Percentiles rank a stretch among this genome's conserved stretches.
These are phyloP conservation scores for Metarhizium brunneum DNA, from an alignment of 2,329 filamentous ascomycete species.

Conservation along the genomic window DNA sequence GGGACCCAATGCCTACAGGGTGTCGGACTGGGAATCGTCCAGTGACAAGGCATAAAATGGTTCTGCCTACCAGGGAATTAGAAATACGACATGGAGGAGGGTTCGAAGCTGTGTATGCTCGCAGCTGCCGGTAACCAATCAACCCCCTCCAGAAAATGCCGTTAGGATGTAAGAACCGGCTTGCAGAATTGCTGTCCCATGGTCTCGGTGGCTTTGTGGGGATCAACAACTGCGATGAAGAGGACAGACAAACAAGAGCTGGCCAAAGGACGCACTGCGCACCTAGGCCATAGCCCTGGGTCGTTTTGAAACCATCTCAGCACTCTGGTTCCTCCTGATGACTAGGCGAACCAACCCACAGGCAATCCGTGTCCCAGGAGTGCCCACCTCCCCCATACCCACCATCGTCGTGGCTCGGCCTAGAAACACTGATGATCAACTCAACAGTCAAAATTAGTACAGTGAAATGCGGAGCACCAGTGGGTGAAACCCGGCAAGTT, in stretches of 20 bases:
- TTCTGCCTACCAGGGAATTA: not conserved
- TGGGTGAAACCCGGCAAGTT: too few species aligned
- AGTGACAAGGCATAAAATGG: not conserved
- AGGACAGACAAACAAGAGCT: not conserved
- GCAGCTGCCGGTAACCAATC: not conserved
- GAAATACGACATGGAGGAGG: not conserved
- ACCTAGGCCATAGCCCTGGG: not conserved
- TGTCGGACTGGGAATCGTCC: not conserved
- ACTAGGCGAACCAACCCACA: not conserved
- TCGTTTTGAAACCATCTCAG: not conserved
- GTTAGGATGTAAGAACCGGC: not conserved
- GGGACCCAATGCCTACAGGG: not conserved
- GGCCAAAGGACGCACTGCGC: not conserved
- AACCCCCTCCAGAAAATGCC: not conserved
- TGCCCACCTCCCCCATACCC: not conserved
- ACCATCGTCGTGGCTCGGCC: not conserved
- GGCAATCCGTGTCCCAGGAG: not conserved
- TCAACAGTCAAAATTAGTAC: too few species aligned
- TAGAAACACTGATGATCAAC: not conserved
- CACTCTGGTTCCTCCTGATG: not conserved
- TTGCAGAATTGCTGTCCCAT: not conserved
- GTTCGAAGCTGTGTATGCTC: not conserved
- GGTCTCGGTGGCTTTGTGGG: not conserved
- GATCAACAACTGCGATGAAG: not conserved
- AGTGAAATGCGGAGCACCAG: too few species aligned